These are phyloP conservation scores for Solanum chiquidenum DNA, from an alignment of 257 asterid genomes.

Conservation along the genomic window DNA sequence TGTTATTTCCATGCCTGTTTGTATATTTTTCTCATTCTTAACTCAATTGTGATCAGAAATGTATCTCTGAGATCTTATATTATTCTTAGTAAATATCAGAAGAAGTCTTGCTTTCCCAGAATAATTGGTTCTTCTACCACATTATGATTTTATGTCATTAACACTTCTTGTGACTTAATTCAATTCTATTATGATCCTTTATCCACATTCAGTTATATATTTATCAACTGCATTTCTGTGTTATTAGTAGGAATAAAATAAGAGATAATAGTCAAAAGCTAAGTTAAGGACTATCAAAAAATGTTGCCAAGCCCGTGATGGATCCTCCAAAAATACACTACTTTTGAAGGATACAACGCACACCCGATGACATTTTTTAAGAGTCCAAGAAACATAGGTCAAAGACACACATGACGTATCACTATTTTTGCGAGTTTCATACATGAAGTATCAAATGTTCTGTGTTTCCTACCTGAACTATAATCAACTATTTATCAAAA, in stretches of 20 bases:
- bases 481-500: neutral
- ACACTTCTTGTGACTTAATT: neutral
- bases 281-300: too few relatives aligned
- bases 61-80: neutral
- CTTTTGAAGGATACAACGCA: too few relatives aligned
- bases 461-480: neutral
- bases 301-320: too few relatives aligned
- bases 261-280: neutral
- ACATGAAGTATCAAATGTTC: neutral
- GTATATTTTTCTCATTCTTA: slow-evolving; percentile 2
- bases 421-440: neutral
- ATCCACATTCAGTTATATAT: neutral
- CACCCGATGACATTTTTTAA: too few relatives aligned
- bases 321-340: too few relatives aligned
- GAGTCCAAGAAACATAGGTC: neutral
- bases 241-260: neutral
- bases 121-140: neutral
- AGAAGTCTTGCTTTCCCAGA: neutral
- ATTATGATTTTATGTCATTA: neutral
- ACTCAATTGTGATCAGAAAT: neutral
- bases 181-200: neutral
- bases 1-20: neutral
- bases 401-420: neutral
- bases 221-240: neutral
- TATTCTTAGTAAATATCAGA: slow-evolving; percentile 5